Evolutionary conservation across 306 rosid species (phyloP).

Genomic region (Oemleria cerasiformis): DNA sequence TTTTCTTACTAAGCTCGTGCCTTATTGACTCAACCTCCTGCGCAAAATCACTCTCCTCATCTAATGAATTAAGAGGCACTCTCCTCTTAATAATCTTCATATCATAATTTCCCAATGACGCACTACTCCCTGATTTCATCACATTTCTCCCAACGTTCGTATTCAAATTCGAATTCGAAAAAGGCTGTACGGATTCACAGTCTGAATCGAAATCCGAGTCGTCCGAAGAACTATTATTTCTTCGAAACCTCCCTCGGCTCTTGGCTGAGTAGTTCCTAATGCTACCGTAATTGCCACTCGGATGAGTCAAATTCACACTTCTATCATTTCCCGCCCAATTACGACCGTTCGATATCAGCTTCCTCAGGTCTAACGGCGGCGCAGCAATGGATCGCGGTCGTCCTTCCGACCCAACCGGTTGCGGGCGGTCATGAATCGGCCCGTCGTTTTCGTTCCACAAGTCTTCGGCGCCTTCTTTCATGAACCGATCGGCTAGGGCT

Average conservation of each 20-base stretch:
- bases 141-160: conserved; percentile 21
- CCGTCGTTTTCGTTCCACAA: conserved; percentile 82
- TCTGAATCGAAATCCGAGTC: conserved; percentile 32
- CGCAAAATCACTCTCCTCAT: conserved; percentile 41
- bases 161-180: conserved; percentile 15
- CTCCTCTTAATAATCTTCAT: conserved; percentile 58
- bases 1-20: conserved; percentile 53
- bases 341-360: conserved; percentile 21
- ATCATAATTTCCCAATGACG: conserved; percentile 76
- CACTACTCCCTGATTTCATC: conserved; percentile 61
- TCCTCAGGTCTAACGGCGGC: conserved; percentile 39
- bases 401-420: not conserved
- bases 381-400: conserved; percentile 23
- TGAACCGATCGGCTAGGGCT: conserved; percentile 75
- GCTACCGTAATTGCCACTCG: conserved; percentile 9
- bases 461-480: conserved; percentile 72
- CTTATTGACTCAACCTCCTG: conserved; percentile 67
- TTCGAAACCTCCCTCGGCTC: conserved; percentile 30
- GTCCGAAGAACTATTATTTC: conserved; percentile 38
- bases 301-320: conserved; percentile 20
- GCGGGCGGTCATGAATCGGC: conserved; percentile 37
- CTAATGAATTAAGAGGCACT: conserved; percentile 37
- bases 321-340: conserved; percentile 12
- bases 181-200: conserved; percentile 22
- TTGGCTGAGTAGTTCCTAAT: conserved; percentile 52